Evolutionary conservation across 179 eudicot species (phyloP), one percentile per base, ranked within the genome.

Genomic region (Beta macrorhiza): DNA sequence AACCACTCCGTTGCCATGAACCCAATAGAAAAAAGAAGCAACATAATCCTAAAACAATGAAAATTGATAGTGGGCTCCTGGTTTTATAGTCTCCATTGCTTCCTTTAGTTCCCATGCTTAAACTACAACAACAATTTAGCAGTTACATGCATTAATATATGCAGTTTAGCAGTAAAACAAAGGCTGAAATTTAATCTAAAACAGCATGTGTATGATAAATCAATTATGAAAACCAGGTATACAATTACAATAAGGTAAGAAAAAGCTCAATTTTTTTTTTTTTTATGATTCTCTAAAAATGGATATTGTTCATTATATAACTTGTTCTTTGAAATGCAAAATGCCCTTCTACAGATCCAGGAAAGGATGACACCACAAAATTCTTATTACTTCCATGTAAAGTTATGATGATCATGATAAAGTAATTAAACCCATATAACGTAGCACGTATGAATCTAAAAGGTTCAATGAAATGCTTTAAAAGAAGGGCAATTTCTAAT

Each of bases 71-170:
- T 42, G 91, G 88, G 80, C 85, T 86, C 79, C 89, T 87, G 56
- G 91, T 85, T 85, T 86, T 90, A 52, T 72, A 83, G 42, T 90
- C 96, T 68, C 88, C 92, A 0, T 87, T 68, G 69, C 75, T 84
- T 80, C 84, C 80, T 79, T 88, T 91, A 25, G 85, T 84, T 68
- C 83, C 97, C 97, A 92, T 92, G 25, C 32, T 83, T 64, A 49
- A 19, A 53, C 61, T 75, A 84, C 90, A 91, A 80, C 72, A 83
- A 76, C 14, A 70, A 15, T 52, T 65, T 5, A 61, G 67, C 29
- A 77, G 59, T 63, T 22, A 49, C 37, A 67, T 29, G 49, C 20
- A 45, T 80, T 32, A 73, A 64, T 74, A 19, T 7, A 51, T 29
- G 14, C 79, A n/a, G 14, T 12, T 63, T 20, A 25, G 22, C 37